Percentiles rank a stretch among this genome's conserved stretches.
phyloP scores from a whole-genome alignment of 495 filamentous ascomycete species.

The Xylaria flabelliformis region DNA sequence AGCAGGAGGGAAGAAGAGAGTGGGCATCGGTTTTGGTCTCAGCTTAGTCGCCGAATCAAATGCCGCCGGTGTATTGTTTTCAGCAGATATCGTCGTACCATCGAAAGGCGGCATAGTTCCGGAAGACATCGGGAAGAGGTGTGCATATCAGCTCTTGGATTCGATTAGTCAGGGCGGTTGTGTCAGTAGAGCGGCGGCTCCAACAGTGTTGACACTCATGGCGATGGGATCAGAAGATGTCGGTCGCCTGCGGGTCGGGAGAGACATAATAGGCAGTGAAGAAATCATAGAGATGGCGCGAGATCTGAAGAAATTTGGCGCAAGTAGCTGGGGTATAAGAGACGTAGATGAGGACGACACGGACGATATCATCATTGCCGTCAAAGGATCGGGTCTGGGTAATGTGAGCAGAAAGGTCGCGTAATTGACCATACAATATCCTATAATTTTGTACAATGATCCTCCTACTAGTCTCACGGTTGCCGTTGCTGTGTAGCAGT shows the following conservation, averaged over 20 bases:
- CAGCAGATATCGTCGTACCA: conserved; percentile 84
- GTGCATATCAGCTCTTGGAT: conserved; percentile 89
- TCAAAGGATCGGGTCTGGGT: conserved; percentile 92
- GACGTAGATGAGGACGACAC: conserved; percentile 67
- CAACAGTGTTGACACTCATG: conserved; percentile 85
- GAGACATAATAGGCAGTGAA: conserved; percentile 80
- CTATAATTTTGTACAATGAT: conserved; percentile 39
- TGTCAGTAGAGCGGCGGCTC: conserved; percentile 69
- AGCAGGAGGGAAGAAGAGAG: conserved; percentile 52
- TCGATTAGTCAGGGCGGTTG: conserved; percentile 81
- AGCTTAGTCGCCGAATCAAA: conserved; percentile 90
- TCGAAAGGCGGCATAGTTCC: conserved; percentile 80
- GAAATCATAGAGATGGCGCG: conserved; percentile 78
- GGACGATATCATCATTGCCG: conserved; percentile 80
- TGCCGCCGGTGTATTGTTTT: conserved; percentile 77
- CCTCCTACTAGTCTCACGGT: conserved; percentile 27
- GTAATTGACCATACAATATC: conserved; percentile 53
- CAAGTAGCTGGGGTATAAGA: conserved; percentile 84
- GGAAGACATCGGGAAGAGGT: conserved; percentile 87
- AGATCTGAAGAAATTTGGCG: conserved; percentile 84
- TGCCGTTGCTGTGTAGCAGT: conserved; percentile 35
- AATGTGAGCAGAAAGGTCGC: conserved; percentile 95
- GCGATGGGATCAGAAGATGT: conserved; percentile 84
- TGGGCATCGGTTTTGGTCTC: conserved; percentile 84
- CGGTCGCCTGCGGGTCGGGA: conserved; percentile 64